phyloP scores from a whole-genome alignment of 164 flowering plant species.

The Umbellularia californica region DNA sequence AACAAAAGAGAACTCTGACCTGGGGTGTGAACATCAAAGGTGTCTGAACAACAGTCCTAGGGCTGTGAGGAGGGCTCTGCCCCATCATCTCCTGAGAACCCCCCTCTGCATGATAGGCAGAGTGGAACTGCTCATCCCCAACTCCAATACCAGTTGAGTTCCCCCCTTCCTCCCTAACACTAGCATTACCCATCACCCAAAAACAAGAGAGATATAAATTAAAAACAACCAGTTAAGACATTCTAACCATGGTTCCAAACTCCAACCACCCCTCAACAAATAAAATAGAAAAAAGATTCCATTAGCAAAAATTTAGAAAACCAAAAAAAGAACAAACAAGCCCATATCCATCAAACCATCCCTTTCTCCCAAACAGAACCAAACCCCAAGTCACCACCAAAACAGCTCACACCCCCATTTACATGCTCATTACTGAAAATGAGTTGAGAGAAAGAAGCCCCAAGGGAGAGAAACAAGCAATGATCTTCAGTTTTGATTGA shows the following conservation, averaged over 20 bases:
- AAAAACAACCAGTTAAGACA: not conserved
- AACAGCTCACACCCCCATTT: not conserved
- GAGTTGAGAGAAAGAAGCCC: not conserved
- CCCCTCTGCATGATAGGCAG: slow-evolving; percentile 22
- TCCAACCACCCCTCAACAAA: too few species aligned
- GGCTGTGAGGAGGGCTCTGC: slow-evolving; percentile 76
- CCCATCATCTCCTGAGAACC: slow-evolving; percentile 45
- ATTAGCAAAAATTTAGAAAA: not conserved
- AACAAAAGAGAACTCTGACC: slow-evolving; percentile 27
- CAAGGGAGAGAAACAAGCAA: not conserved
- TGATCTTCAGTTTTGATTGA: not conserved
- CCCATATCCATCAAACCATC: not conserved
- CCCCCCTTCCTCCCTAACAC: slow-evolving; percentile 58
- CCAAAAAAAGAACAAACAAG: not conserved
- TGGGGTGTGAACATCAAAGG: slow-evolving; percentile 27
- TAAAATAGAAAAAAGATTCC: too few species aligned
- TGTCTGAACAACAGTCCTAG: slow-evolving; percentile 22
- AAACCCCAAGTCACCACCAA: not conserved
- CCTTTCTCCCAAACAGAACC: not conserved
- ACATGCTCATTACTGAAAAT: not conserved
- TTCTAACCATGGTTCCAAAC: too few species aligned
- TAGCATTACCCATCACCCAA: slow-evolving; percentile 74
- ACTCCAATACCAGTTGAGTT: slow-evolving; percentile 31
- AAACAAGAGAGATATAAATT: not conserved
- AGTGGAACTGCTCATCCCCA: slow-evolving; percentile 17